phyloP scores from a whole-genome alignment of 345 rosid species.

The Carallia pectinifolia region DNA sequence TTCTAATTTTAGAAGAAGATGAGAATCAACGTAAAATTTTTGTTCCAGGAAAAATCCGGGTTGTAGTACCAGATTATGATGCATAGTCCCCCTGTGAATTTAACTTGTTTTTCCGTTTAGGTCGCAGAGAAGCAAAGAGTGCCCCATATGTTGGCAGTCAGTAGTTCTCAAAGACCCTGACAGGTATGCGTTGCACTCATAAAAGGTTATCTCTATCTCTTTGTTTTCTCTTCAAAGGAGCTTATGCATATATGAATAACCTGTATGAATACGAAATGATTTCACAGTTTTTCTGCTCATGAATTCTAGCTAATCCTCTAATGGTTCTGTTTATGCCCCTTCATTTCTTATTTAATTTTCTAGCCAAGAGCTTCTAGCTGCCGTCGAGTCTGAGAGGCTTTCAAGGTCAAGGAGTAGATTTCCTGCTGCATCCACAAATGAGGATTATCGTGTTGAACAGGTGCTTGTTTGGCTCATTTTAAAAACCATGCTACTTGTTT shows the following conservation, averaged over 20 bases:
- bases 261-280: neutral
- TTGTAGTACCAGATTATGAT: neutral
- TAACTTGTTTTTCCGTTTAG: constrained; percentile 36
- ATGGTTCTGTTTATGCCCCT: constrained; percentile 1
- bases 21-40: neutral
- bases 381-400: constrained; percentile 60
- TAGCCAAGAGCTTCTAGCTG: constrained; percentile 87
- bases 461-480: constrained; percentile 33
- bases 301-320: constrained; percentile 12
- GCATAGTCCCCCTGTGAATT: neutral
- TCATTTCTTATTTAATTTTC: constrained; percentile 8
- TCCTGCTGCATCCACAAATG: constrained; percentile 32
- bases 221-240: neutral
- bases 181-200: constrained; percentile 39
- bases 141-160: constrained; percentile 88
- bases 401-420: constrained; percentile 43
- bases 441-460: constrained; percentile 50
- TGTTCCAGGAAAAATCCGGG: too few relatives aligned
- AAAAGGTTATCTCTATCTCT: neutral
- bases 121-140: constrained; percentile 95
- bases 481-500: neutral
- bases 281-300: constrained; percentile 8
- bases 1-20: neutral
- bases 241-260: neutral
- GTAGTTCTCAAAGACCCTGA: constrained; percentile 65